A percentile compares a stretch with the other conserved stretches of the same genome.
These are phyloP conservation scores for Penicillium psychrosexuale DNA, from an alignment of 2,329 filamentous ascomycete genomes.

Conservation along the genomic window DNA sequence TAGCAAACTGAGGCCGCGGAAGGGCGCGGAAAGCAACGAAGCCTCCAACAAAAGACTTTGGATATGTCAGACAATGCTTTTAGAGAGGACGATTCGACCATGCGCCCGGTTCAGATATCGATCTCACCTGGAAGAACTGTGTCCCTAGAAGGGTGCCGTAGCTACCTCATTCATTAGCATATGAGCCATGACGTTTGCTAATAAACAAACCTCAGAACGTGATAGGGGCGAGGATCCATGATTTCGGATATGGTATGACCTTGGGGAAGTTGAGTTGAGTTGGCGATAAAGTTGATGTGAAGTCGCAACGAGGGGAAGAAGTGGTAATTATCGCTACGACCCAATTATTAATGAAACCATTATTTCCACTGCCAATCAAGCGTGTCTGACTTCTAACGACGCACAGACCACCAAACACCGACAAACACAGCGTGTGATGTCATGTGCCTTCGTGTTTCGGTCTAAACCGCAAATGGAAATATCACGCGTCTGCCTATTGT, in stretches of 20 bases:
- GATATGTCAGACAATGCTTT: slow-evolving; percentile 1
- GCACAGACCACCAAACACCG: slow-evolving; percentile 8
- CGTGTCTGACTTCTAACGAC: not conserved
- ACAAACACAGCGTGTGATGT: slow-evolving; percentile 29
- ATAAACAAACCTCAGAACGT: slow-evolving; percentile 30
- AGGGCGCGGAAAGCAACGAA: slow-evolving; percentile 74
- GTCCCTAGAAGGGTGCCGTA: slow-evolving; percentile 86
- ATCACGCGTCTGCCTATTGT: slow-evolving; percentile 42
- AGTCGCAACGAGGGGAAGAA: slow-evolving; percentile 2
- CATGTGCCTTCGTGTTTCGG: slow-evolving; percentile 40
- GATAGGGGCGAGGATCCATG: slow-evolving; percentile 36
- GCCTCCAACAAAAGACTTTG: slow-evolving; percentile 70
- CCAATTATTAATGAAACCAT: not conserved
- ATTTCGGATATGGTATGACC: slow-evolving; percentile 22
- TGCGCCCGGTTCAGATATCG: not conserved
- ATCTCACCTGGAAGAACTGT: slow-evolving; percentile 74
- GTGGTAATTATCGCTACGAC: slow-evolving; percentile 1
- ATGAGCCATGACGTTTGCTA: not conserved
- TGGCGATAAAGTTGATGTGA: not conserved
- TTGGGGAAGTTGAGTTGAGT: not conserved
- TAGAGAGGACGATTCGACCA: not conserved
- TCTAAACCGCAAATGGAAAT: slow-evolving; percentile 36
- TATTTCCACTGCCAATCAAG: slow-evolving; percentile 10
- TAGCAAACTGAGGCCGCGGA: slow-evolving; percentile 74
- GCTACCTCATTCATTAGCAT: slow-evolving; percentile 44